Conservation (phyloP, 2,329 filamentous ascomycete genomes). For the Epichloe coenophiala region DNA sequence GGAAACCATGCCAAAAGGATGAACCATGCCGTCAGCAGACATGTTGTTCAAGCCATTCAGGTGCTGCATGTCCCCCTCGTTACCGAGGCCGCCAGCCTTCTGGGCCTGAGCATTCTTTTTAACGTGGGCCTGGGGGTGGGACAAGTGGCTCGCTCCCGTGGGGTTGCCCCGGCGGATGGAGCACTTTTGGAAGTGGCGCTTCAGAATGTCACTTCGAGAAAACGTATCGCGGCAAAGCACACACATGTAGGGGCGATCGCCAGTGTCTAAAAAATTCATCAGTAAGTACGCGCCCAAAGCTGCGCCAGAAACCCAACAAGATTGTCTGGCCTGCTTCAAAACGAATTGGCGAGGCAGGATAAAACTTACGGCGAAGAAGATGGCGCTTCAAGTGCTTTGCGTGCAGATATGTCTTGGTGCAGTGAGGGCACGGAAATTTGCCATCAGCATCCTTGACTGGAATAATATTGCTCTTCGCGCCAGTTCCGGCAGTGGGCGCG, state of each 20-base stretch:
- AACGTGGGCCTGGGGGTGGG: conserved; percentile 79
- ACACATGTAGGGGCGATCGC: conserved; percentile 96
- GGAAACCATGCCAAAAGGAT: conserved; percentile 43
- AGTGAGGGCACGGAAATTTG: conserved; percentile 96
- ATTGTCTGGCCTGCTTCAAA: neutral
- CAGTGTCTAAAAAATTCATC: conserved; percentile 57
- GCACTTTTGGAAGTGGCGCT: conserved; percentile 98
- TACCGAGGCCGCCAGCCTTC: conserved; percentile 38
- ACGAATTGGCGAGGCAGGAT: neutral
- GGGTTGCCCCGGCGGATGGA: conserved; percentile 93
- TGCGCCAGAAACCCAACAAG: conserved; percentile 1
- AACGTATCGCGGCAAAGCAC: conserved; percentile 96
- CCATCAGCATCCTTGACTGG: conserved; percentile 93
- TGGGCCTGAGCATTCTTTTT: conserved; percentile 58
- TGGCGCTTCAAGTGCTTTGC: conserved; percentile 96
- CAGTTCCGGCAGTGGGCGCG: conserved; percentile 56
- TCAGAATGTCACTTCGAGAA: conserved; percentile 92
- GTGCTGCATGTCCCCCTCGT: conserved; percentile 43
- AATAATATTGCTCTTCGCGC: conserved; percentile 67
- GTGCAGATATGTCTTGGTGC: conserved; percentile 95
- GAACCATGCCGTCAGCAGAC: conserved; percentile 41
- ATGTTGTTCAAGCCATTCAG: conserved; percentile 49
- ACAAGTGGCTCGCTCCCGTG: conserved; percentile 85
- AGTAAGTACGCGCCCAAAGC: conserved; percentile 14
- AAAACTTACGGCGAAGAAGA: conserved; percentile 78